Percentiles rank a stretch among this genome's conserved stretches.
Conservation (phyloP, 2,329 filamentous ascomycete genomes). For the Colletotrichum nymphaeae region DNA sequence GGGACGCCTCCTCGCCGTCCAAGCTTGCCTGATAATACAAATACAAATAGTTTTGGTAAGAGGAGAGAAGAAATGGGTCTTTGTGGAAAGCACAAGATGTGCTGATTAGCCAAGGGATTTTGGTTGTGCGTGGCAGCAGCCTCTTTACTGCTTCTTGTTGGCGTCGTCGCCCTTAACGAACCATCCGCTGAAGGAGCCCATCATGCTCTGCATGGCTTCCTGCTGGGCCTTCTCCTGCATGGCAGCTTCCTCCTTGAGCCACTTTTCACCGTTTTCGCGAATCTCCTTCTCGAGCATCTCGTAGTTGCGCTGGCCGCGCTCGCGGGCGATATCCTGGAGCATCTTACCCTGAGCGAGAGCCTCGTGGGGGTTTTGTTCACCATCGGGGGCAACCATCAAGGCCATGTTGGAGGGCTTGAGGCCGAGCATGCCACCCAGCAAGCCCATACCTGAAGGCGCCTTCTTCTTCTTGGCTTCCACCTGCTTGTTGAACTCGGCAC, state of each 20-base stretch:
- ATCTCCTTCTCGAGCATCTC: slow-evolving; percentile 91
- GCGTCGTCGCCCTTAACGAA: slow-evolving; percentile 47
- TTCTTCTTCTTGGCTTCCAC: slow-evolving; percentile 73
- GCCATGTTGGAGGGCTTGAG: slow-evolving; percentile 78
- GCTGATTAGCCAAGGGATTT: slow-evolving; percentile 16
- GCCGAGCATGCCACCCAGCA: slow-evolving; percentile 79
- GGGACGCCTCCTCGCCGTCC: slow-evolving; percentile 27
- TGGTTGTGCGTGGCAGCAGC: background rate
- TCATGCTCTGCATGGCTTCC: slow-evolving; percentile 93
- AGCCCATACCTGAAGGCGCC: slow-evolving; percentile 71
- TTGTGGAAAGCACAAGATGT: slow-evolving; percentile 14
- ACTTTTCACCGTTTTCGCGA: slow-evolving; percentile 91
- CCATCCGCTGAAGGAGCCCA: slow-evolving; percentile 76
- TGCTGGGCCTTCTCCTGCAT: slow-evolving; percentile 90
- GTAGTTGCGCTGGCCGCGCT: slow-evolving; percentile 91
- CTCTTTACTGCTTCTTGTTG: slow-evolving; percentile 35
- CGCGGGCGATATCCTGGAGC: slow-evolving; percentile 92
- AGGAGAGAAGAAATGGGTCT: slow-evolving; percentile 26
- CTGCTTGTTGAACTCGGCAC: slow-evolving; percentile 86
- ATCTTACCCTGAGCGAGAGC: slow-evolving; percentile 94
- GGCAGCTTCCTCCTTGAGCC: slow-evolving; percentile 92
- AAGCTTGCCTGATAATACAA: slow-evolving; percentile 33
- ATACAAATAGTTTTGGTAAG: slow-evolving; percentile 30
- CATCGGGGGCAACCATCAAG: slow-evolving; percentile 69
- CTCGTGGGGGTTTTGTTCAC: slow-evolving; percentile 78